Conservation (phyloP, 2,329 filamentous ascomycete genomes). For the Aplosporella prunicola region DNA sequence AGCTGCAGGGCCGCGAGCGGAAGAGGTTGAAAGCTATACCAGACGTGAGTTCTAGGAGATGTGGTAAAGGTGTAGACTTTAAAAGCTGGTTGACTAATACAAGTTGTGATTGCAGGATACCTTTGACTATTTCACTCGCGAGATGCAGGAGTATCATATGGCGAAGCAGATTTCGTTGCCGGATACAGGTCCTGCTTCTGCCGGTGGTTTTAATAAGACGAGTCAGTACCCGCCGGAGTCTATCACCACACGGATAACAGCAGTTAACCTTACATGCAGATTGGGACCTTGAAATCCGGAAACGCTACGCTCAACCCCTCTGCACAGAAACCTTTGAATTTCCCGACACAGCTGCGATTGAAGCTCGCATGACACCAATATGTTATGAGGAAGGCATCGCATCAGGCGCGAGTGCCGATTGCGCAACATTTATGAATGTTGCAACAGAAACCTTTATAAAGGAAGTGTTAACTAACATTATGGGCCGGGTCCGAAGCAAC, state of each 20-base stretch:
- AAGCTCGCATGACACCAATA: slow-evolving; percentile 53
- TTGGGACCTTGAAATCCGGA: slow-evolving; percentile 56
- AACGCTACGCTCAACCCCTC: slow-evolving; percentile 53
- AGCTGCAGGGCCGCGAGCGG: slow-evolving; percentile 49
- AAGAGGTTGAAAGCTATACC: slow-evolving; percentile 48
- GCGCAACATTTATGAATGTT: slow-evolving; percentile 51
- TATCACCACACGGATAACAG: no score
- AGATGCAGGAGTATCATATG: slow-evolving; percentile 27
- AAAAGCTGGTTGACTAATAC: no score
- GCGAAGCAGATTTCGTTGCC: slow-evolving; percentile 37
- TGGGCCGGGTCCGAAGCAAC: slow-evolving; percentile 46
- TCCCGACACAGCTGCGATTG: slow-evolving; percentile 48
- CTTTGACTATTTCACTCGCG: slow-evolving; percentile 14
- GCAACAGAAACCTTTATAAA: slow-evolving; percentile 56
- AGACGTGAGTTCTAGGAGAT: slow-evolving; percentile 34
- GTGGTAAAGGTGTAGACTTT: no score
- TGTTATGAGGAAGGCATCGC: slow-evolving; percentile 55
- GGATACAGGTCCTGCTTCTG: slow-evolving; percentile 57
- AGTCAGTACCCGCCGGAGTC: slow-evolving; percentile 43
- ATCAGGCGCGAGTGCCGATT: slow-evolving; percentile 42
- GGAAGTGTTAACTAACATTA: slow-evolving; percentile 46
- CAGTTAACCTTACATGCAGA: slow-evolving; percentile 23
- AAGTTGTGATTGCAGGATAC: no score
- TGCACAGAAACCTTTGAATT: slow-evolving; percentile 55
- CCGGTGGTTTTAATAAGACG: slow-evolving; percentile 69